Evolutionary conservation across 2,329 filamentous ascomycete species (phyloP).

Genomic region (Sodiomyces alkalinus): DNA sequence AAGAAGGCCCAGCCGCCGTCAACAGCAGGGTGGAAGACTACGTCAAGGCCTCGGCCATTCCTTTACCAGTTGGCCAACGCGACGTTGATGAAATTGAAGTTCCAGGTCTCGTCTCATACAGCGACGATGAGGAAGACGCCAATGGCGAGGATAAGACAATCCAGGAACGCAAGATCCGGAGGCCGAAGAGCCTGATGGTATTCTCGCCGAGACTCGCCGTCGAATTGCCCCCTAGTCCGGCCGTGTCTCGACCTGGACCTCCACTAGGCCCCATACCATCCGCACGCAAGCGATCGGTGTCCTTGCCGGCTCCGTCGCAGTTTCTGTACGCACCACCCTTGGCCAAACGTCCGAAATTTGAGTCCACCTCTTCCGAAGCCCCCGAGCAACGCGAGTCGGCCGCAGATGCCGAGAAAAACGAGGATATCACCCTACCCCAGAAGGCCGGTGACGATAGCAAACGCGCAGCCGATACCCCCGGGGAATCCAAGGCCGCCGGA

Average conservation of each 20-base stretch:
- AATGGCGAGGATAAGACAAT: slow-evolving; percentile 21
- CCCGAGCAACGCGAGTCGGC: slow-evolving; percentile 1
- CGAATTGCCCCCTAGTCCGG: slow-evolving; percentile 16
- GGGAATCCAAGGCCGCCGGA: background rate
- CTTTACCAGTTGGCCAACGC: slow-evolving; percentile 50
- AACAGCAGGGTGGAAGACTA: slow-evolving; percentile 21
- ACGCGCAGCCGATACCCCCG: background rate
- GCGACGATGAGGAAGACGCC: slow-evolving; percentile 44
- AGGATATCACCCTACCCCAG: slow-evolving; percentile 1
- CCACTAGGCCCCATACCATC: slow-evolving; percentile 16
- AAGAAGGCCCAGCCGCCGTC: slow-evolving; percentile 2
- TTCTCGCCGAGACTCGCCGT: slow-evolving; percentile 11
- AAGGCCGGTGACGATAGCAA: background rate
- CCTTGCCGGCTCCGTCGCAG: slow-evolving; percentile 26
- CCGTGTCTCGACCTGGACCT: slow-evolving; percentile 18
- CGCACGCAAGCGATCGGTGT: slow-evolving; percentile 29
- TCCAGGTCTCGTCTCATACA: slow-evolving; percentile 48
- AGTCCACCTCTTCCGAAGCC: slow-evolving; percentile 1
- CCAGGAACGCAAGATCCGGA: slow-evolving; percentile 14
- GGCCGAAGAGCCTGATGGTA: slow-evolving; percentile 33
- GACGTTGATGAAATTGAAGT: slow-evolving; percentile 73
- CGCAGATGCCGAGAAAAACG: slow-evolving; percentile 3
- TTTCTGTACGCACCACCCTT: slow-evolving; percentile 11
- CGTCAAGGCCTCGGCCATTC: slow-evolving; percentile 40
- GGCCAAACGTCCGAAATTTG: slow-evolving; percentile 5